Conservation (phyloP, 1,284 basidiomycete species). For the Wallemia ichthyophaga region DNA sequence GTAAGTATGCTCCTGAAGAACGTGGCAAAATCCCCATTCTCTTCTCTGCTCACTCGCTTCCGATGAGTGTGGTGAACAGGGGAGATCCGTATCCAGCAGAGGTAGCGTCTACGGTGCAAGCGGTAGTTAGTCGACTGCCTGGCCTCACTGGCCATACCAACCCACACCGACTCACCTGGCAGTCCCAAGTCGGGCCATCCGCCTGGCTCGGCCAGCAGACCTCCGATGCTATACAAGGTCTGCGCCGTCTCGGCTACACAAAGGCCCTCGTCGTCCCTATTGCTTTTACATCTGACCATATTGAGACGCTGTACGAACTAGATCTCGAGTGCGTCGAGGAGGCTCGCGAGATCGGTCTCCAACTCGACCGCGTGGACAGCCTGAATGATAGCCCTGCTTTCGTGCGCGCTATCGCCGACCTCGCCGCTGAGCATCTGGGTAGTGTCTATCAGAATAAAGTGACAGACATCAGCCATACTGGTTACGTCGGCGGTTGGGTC, state of each 20-base stretch:
- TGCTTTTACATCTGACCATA: slow-evolving; percentile 96
- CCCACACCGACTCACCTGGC: slow-evolving; percentile 85
- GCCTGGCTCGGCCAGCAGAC: slow-evolving; percentile 99
- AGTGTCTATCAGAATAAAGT: slow-evolving; percentile 5
- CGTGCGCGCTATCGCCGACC: slow-evolving; percentile 80
- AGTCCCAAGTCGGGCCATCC: slow-evolving; percentile 85
- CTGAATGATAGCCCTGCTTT: slow-evolving; percentile 95
- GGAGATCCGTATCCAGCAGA: slow-evolving; percentile 92
- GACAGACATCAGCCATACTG: slow-evolving; percentile 5
- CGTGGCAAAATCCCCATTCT: slow-evolving; percentile 51
- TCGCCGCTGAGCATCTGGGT: slow-evolving; percentile 45
- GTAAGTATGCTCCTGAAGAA: slow-evolving; percentile 36
- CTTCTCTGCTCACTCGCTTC: slow-evolving; percentile 92
- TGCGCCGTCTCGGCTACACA: slow-evolving; percentile 63
- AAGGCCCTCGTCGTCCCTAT: slow-evolving; percentile 68
- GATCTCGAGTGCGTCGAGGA: slow-evolving; percentile 83
- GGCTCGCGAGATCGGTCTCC: slow-evolving; percentile 69
- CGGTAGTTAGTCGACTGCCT: slow-evolving; percentile 41
- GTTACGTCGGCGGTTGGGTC: slow-evolving; percentile 10
- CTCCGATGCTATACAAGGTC: slow-evolving; percentile 62
- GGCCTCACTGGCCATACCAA: slow-evolving; percentile 16
- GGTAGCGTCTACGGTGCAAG: slow-evolving; percentile 70
- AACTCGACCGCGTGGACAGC: slow-evolving; percentile 71
- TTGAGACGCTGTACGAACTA: slow-evolving; percentile 90
- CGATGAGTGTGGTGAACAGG: slow-evolving; percentile 88